Evolutionary conservation across 2,329 filamentous ascomycete species (phyloP).

Genomic region (Neopestalotiopsis rosae): DNA sequence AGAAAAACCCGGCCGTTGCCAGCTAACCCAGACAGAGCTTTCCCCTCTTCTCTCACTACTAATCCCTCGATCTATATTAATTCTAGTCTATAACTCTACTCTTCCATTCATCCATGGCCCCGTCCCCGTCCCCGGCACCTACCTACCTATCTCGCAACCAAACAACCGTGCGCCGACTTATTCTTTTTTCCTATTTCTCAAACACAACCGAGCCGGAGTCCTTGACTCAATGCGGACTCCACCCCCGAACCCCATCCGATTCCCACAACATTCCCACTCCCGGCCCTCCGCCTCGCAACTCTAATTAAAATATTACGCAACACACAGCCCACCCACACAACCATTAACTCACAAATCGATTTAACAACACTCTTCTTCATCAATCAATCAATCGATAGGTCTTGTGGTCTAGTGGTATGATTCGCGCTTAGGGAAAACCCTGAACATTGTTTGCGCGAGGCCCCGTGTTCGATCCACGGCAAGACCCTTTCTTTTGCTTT

Average conservation of each 20-base stretch:
- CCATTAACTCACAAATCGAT: neutral
- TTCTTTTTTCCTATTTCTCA: neutral
- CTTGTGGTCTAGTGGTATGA: slow-evolving; percentile 3
- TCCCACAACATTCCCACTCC: neutral
- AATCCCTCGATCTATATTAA: too few species aligned
- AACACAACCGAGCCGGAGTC: neutral
- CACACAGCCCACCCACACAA: neutral
- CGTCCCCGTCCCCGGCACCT: too few species aligned
- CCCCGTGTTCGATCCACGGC: slow-evolving; percentile 1
- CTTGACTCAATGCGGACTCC: neutral
- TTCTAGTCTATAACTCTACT: too few species aligned
- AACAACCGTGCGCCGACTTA: too few species aligned
- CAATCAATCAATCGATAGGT: neutral
- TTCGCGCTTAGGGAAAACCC: slow-evolving; percentile 1
- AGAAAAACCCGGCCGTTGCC: too few species aligned
- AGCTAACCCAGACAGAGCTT: too few species aligned
- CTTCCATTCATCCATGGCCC: too few species aligned
- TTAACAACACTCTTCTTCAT: neutral
- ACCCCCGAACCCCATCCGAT: neutral
- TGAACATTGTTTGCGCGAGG: slow-evolving; percentile 1
- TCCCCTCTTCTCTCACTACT: too few species aligned
- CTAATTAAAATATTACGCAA: neutral
- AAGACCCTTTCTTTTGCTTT: neutral
- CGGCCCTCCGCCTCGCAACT: neutral
- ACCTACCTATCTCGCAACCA: too few species aligned